Evolutionary conservation across 768 basidiomycete genomes (phyloP), one percentile per base, ranked within the genome.

Genomic region (Mycena haematopus): DNA sequence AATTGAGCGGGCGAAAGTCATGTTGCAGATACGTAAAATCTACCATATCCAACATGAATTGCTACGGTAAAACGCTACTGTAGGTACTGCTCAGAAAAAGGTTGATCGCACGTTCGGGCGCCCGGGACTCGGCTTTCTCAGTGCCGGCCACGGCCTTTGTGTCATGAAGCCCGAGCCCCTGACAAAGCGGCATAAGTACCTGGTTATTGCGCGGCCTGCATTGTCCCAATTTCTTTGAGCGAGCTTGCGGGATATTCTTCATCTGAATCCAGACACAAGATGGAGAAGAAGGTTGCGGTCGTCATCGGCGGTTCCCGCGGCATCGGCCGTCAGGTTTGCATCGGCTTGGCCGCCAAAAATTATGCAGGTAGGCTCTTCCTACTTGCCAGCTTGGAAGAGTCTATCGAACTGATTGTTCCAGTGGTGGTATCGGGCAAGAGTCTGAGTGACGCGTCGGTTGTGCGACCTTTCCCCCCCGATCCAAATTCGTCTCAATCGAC

Each of bases 391-490:
- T 6, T n/a, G 10, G 17, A 9, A n/a, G 14, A 19, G 2, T 40
- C 14, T 10, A 36, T 33, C 24, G 7, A 21, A 55, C 1, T 21
- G 13, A 2, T 9, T 15, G 11, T 13, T 29, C 8, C 19, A 68
- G 67, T 68, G 10, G 67, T 66, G 5, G 67, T 68, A 36, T 57
- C 67, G n/a, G 67, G 51, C n/a, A 68, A 68, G 53, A 68, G 65
- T 51, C 38, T 57, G 13, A 59, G 57, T 5, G 67, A 68, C 60
- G 57, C 67, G 3, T 51, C 47, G 22, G 35, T 44, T 8, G 60
- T 57, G 40, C 44, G 38, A 15, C 60, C 67, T 13, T 68, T 68
- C 27, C 67, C 67, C 14, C 67, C 67, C 4, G 65, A 68, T 24
- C 67, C 67, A 1, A 56, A 68, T 42, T 66, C 65, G 19, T 5